These are phyloP conservation scores for Colletotrichum tropicale DNA, from an alignment of 2,329 filamentous ascomycete species.

Conservation along the genomic window DNA sequence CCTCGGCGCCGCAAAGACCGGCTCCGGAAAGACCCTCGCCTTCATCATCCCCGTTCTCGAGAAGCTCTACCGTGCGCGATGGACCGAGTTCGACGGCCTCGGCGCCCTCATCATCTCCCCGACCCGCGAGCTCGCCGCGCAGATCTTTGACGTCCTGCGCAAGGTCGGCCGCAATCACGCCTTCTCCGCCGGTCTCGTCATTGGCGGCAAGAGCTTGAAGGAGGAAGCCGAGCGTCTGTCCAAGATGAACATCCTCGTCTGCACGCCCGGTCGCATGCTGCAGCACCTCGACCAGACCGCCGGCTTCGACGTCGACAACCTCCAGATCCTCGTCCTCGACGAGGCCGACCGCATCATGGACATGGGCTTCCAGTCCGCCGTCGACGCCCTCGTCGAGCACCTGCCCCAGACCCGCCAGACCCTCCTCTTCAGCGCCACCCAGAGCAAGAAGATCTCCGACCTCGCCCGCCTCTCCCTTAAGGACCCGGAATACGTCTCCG, in stretches of 20 bases:
- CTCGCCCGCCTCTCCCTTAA: conserved; percentile 85
- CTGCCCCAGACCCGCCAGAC: conserved; percentile 87
- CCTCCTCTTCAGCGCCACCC: conserved; percentile 92
- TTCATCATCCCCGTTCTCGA: conserved; percentile 93
- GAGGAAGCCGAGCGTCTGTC: conserved; percentile 85
- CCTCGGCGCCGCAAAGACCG: conserved; percentile 92
- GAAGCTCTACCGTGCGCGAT: conserved; percentile 86
- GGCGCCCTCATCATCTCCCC: conserved; percentile 93
- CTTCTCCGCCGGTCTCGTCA: conserved; percentile 92
- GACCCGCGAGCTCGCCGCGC: conserved; percentile 92
- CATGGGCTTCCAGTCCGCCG: conserved; percentile 90
- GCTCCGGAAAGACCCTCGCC: conserved; percentile 92
- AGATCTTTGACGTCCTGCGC: conserved; percentile 93
- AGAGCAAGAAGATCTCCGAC: conserved; percentile 93
- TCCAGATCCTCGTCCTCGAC: conserved; percentile 92
- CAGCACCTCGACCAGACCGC: conserved; percentile 96
- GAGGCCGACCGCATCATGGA: conserved; percentile 97
- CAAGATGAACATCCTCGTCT: conserved; percentile 96
- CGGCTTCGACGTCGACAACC: conserved; percentile 84
- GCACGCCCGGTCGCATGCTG: conserved; percentile 91
- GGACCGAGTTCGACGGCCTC: conserved; percentile 89
- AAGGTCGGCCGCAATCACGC: conserved; percentile 88
- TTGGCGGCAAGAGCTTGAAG: conserved; percentile 88
- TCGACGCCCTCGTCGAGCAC: conserved; percentile 93
- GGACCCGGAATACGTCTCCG: conserved; percentile 93